Evolutionary conservation across 1,284 basidiomycete genomes (phyloP).

Genomic region (Ceratobasidium sp.): DNA sequence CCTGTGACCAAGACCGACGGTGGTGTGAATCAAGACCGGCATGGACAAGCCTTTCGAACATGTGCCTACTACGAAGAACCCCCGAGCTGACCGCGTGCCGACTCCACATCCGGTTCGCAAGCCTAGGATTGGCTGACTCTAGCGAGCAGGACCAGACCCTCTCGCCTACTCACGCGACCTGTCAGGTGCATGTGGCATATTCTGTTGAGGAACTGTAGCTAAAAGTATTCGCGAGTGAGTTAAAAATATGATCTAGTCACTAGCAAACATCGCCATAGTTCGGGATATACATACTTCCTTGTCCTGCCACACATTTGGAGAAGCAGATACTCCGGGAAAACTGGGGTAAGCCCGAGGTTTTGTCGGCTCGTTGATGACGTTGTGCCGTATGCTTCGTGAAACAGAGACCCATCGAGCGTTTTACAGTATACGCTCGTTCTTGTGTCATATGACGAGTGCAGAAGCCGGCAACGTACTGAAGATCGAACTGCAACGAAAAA

Average conservation of each 20-base stretch:
- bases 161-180: conserved; percentile 24
- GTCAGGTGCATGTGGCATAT: background rate
- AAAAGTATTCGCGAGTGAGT: background rate
- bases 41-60: conserved; percentile 18
- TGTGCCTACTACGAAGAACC: conserved; percentile 6
- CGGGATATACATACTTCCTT: too few relatives aligned
- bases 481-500: too few relatives aligned
- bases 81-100: conserved; percentile 29
- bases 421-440: too few relatives aligned
- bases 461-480: too few relatives aligned
- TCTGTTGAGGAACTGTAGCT: background rate
- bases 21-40: conserved; percentile 6
- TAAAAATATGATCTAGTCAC: background rate
- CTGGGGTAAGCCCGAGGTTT: too few relatives aligned
- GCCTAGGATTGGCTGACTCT: conserved; percentile 6
- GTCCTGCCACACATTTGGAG: too few relatives aligned
- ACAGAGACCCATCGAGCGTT: too few relatives aligned
- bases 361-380: too few relatives aligned
- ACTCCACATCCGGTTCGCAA: conserved; percentile 17
- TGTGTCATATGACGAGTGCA: too few relatives aligned
- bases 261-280: too few relatives aligned
- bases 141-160: conserved; percentile 16
- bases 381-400: too few relatives aligned
- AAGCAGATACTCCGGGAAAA: too few relatives aligned
- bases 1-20: background rate